Conservation (phyloP, 225 moss, liverwort and hornwort genomes). For the Pleurozium schreberi region DNA sequence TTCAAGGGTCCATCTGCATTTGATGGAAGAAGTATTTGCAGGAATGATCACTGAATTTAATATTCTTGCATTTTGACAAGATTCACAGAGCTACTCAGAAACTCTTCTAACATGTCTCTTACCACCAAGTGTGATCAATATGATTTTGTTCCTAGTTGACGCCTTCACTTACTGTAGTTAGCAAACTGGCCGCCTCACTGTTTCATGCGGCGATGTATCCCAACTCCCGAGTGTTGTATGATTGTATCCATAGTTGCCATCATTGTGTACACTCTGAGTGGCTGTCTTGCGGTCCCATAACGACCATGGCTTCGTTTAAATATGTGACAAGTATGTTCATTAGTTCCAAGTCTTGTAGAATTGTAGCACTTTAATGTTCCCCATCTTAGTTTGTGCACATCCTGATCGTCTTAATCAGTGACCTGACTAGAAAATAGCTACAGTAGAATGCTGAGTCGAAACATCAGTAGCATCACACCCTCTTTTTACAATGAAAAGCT, state of each 20-base stretch:
- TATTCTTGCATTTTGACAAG: neutral
- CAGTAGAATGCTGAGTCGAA: neutral
- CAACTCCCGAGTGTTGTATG: neutral
- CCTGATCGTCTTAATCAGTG: neutral
- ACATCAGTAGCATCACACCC: neutral
- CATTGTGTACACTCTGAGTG: neutral
- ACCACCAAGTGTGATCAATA: neutral
- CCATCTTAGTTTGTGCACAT: neutral
- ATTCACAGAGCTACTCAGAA: neutral
- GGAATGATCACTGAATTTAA: neutral
- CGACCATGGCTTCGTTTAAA: neutral
- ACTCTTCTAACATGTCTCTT: neutral
- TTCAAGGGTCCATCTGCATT: neutral
- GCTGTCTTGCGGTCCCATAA: neutral
- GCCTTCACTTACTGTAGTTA: neutral
- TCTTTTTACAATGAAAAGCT: neutral
- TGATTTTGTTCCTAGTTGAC: neutral
- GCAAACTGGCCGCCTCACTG: neutral
- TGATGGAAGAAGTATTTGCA: neutral
- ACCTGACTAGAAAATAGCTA: neutral
- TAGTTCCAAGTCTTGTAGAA: neutral
- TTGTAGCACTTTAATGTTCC: neutral
- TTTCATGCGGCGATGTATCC: neutral
- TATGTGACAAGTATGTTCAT: neutral
- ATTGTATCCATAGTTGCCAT: neutral